Conservation (phyloP, 139 green algal species). For the Picochlorum sp. region DNA sequence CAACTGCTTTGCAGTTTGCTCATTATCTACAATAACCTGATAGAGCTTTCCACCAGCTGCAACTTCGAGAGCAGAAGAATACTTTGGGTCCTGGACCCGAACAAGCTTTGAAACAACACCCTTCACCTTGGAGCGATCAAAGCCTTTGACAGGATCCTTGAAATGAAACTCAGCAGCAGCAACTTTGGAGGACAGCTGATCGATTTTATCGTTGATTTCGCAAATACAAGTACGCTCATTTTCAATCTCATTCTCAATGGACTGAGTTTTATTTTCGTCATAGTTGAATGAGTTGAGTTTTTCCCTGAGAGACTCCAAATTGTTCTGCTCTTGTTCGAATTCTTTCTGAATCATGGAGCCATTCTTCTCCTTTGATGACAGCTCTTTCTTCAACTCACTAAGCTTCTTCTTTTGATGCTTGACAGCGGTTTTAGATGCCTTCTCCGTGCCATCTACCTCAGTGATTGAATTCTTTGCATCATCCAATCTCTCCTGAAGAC, state of each 20-base stretch:
- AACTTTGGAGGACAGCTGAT: slow-evolving; percentile 44
- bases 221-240: slow-evolving; percentile 22
- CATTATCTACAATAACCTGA: slow-evolving; percentile 77
- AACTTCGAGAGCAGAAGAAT: slow-evolving; percentile 86
- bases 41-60: slow-evolving; percentile 86
- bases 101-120: slow-evolving; percentile 81
- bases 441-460: slow-evolving; percentile 45
- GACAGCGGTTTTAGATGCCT: slow-evolving; percentile 50
- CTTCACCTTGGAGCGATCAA: slow-evolving; percentile 61
- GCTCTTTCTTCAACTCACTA: slow-evolving; percentile 48
- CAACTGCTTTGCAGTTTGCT: slow-evolving; percentile 79
- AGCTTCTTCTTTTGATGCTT: slow-evolving; percentile 82
- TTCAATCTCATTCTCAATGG: slow-evolving; percentile 41
- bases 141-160: slow-evolving; percentile 60
- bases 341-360: slow-evolving; percentile 43
- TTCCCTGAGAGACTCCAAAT: slow-evolving; percentile 36
- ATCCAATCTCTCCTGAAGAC: slow-evolving; percentile 65
- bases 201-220: slow-evolving; percentile 38
- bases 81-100: slow-evolving; percentile 53
- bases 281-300: slow-evolving; percentile 32
- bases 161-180: slow-evolving; percentile 64
- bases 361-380: slow-evolving; percentile 71
- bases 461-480: slow-evolving; percentile 60
- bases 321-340: slow-evolving; percentile 41
- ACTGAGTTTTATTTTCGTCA: slow-evolving; percentile 20